A percentile compares a stretch with the other conserved stretches of the same genome.
Conservation (phyloP, 1,284 basidiomycete species). For the Ceratobasidium sp. region DNA sequence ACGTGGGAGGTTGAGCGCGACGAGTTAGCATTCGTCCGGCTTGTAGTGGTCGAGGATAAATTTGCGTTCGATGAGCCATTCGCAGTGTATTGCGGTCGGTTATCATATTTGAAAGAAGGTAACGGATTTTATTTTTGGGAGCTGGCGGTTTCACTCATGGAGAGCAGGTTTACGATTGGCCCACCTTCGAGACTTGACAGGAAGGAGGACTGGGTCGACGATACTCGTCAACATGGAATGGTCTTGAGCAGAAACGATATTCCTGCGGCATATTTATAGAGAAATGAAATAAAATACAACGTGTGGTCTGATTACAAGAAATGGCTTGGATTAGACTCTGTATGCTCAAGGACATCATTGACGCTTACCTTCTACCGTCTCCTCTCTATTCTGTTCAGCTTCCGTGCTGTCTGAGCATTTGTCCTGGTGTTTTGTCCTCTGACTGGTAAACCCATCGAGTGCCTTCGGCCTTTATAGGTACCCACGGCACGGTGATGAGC, state of each 20-base stretch:
- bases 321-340: not conserved
- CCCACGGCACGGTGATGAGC: conserved; percentile 89
- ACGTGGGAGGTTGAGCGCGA: conserved; percentile 21
- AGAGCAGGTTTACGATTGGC: conserved; percentile 26
- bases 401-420: conserved; percentile 85
- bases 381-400: conserved; percentile 75
- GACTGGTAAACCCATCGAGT: conserved; percentile 88
- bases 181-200: conserved; percentile 30
- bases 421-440: conserved; percentile 87
- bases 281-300: conserved; percentile 5
- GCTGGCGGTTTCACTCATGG: not conserved
- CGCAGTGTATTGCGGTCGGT: conserved; percentile 25
- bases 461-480: conserved; percentile 83
- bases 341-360: not conserved
- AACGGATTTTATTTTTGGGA: not conserved
- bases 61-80: conserved; percentile 35
- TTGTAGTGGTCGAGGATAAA: conserved; percentile 31
- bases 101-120: conserved; percentile 26
- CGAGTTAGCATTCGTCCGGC: conserved; percentile 26
- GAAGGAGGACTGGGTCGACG: conserved; percentile 27
- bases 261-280: no score
- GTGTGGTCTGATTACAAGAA: not conserved
- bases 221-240: conserved; percentile 19
- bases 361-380: conserved; percentile 47
- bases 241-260: conserved; percentile 1